Evolutionary conservation across 495 filamentous ascomycete genomes (phyloP).

Genomic region (Sordaria brevicollis): DNA sequence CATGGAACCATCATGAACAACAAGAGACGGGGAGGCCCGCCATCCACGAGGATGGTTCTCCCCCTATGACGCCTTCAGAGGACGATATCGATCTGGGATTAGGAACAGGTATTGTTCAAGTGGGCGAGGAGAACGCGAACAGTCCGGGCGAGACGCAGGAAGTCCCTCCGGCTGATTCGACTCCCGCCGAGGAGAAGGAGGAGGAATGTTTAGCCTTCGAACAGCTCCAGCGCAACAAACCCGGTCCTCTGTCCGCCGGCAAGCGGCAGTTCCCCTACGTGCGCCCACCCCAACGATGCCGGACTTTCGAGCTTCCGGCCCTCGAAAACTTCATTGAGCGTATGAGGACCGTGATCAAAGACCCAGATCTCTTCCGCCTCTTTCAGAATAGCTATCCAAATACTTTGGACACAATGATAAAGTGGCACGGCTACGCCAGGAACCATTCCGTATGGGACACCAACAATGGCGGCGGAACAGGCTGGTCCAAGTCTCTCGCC

Average conservation of each 20-base stretch:
- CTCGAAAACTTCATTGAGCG: constrained; percentile 42
- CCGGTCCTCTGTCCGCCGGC: constrained; percentile 29
- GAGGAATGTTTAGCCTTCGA: constrained; percentile 12
- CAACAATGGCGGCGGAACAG: neutral
- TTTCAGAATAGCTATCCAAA: constrained; percentile 54
- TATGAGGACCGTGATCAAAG: constrained; percentile 36
- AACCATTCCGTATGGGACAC: neutral
- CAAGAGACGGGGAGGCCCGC: neutral
- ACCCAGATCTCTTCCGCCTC: constrained; percentile 50
- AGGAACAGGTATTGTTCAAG: neutral
- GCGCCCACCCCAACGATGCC: constrained; percentile 44
- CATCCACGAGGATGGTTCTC: neutral
- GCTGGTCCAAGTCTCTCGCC: neutral
- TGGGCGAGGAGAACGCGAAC: neutral
- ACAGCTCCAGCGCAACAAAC: constrained; percentile 9
- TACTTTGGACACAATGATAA: constrained; percentile 52
- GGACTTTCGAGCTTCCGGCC: constrained; percentile 43
- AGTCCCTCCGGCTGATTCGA: neutral
- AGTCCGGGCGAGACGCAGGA: neutral
- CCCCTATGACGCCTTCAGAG: neutral
- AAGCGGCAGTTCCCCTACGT: constrained; percentile 42
- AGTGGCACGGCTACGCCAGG: constrained; percentile 47
- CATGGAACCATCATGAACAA: neutral
- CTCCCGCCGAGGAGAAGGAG: neutral
- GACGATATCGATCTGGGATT: neutral